Evolutionary conservation across 2,329 filamentous ascomycete genomes (phyloP), one percentile per base, ranked within the genome.

Genomic region (Hypoxylon sp.): DNA sequence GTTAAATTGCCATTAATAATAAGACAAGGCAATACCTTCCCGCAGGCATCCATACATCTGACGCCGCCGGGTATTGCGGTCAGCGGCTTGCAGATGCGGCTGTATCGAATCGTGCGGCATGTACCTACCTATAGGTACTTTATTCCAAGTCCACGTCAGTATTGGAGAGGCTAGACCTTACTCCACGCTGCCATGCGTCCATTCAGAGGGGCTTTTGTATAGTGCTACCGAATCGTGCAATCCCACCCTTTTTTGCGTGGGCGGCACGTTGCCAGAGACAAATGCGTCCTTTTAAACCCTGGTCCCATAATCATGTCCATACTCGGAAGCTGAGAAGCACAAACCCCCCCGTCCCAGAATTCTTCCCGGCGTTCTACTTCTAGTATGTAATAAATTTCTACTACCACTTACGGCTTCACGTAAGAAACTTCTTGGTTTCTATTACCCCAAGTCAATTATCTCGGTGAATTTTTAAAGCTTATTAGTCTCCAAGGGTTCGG

Each of bases 81-180:
- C 55, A 70, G 63, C 65, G 57, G 63, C 65, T 63, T 63, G 68
- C 65, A 64, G 65, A 68, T 71, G 68, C 68, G 68, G 68, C 68
- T 71, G 68, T 71, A 71, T 71, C 68, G 38, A 21, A 71, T 67
- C 48, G 65, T 61, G 65, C 65, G 43, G 67, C 66, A 69, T 60
- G 59, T 67, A 60, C 53, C 7, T 43, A 61, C 14, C n/a, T n/a
- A n/a, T n/a, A n/a, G n/a, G n/a, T n/a, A n/a, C n/a, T n/a, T 17
- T 51, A 62, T 30, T 55, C 63, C 60, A 45, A 64, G 60, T 67
- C 68, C 68, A 71, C 66, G 68, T 71, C 68, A 71, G 60, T 51
- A 51, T 51, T 58, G 43, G 59, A 53, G 52, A 63, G 61, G 52
- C 68, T 45, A 69, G 68, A 60, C 66, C 68, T 68, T 30, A 45